phyloP scores from a whole-genome alignment of 495 filamentous ascomycete species.

The Pyrenopolyporus hunteri region DNA sequence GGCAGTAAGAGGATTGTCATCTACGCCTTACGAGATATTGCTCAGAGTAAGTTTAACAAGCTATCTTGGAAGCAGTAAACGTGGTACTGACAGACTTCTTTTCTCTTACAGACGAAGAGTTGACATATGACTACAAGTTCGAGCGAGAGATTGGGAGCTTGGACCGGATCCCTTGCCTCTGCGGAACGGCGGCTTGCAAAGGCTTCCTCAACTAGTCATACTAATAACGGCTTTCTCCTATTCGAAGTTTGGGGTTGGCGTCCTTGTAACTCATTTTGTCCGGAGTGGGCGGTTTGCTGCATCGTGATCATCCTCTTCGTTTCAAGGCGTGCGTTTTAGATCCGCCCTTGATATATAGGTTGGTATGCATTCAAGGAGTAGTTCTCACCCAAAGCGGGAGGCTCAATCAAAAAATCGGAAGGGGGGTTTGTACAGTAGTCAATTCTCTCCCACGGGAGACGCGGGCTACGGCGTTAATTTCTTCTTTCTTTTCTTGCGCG shows the following conservation, averaged over 20 bases:
- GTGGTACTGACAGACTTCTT: conserved; percentile 50
- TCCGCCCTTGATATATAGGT: conserved; percentile 31
- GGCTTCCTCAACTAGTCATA: conserved; percentile 89
- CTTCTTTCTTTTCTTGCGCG: too few relatives aligned
- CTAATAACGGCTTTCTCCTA: neutral
- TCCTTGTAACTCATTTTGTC: conserved; percentile 16
- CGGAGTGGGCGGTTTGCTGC: conserved; percentile 21
- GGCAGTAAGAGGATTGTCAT: conserved; percentile 99
- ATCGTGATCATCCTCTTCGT: conserved; percentile 26
- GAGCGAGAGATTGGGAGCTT: conserved; percentile 93
- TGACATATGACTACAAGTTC: conserved; percentile 99
- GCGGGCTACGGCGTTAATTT: conserved; percentile 27
- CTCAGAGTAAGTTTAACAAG: conserved; percentile 72
- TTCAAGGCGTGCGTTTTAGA: conserved; percentile 22
- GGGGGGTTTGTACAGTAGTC: conserved; percentile 30
- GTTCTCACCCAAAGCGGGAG: neutral
- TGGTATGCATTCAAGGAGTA: conserved; percentile 34
- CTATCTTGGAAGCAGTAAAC: neutral
- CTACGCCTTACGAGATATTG: conserved; percentile 94
- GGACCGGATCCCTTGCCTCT: conserved; percentile 96
- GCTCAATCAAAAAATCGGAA: conserved; percentile 11
- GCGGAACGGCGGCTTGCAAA: conserved; percentile 94
- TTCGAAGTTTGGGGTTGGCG: neutral
- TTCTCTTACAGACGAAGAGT: conserved; percentile 79
- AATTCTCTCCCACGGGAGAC: conserved; percentile 4